phyloP scores from a whole-genome alignment of 352 stramenopile species.

The Phytophthora nicotianae region DNA sequence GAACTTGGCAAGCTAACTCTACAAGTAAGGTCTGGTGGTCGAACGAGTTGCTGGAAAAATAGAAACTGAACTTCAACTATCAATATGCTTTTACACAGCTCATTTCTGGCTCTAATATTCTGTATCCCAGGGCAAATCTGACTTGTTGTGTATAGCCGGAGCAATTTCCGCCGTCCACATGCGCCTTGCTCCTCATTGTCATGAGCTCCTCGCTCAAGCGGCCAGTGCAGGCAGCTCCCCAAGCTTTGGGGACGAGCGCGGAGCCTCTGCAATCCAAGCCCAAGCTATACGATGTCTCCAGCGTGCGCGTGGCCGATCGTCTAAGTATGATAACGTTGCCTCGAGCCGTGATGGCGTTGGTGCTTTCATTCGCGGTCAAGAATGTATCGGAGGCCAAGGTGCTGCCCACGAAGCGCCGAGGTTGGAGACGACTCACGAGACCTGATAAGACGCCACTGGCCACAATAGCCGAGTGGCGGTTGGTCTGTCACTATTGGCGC shows the following conservation, averaged over 20 bases:
- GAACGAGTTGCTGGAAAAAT: no score
- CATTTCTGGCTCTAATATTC: slow-evolving; percentile 24
- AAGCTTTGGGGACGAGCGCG: slow-evolving; percentile 10
- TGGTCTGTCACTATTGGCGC: slow-evolving; percentile 54
- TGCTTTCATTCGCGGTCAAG: slow-evolving; percentile 62
- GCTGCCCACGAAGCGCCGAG: slow-evolving; percentile 47
- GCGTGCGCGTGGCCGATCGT: slow-evolving; percentile 1
- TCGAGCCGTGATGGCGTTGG: slow-evolving; percentile 53
- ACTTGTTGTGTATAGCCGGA: slow-evolving; percentile 16
- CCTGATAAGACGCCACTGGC: slow-evolving; percentile 46
- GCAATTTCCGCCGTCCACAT: slow-evolving; percentile 10
- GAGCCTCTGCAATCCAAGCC: slow-evolving; percentile 18
- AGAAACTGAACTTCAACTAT: slow-evolving; percentile 15
- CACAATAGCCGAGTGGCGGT: slow-evolving; percentile 41
- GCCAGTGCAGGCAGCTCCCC: neutral
- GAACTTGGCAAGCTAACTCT: no score
- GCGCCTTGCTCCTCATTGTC: slow-evolving; percentile 11
- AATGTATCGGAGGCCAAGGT: slow-evolving; percentile 54
- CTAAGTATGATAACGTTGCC: slow-evolving; percentile 43
- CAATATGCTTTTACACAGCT: slow-evolving; percentile 7
- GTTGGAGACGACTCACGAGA: slow-evolving; percentile 42
- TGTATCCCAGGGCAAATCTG: slow-evolving; percentile 11
- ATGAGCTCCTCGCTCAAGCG: slow-evolving; percentile 38
- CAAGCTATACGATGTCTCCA: slow-evolving; percentile 9
- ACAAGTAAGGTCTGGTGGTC: no score